A percentile compares a stretch with the other conserved stretches of the same genome.
These are phyloP conservation scores for Rutstroemia sp. DNA, from an alignment of 2,329 filamentous ascomycete genomes.

Conservation along the genomic window DNA sequence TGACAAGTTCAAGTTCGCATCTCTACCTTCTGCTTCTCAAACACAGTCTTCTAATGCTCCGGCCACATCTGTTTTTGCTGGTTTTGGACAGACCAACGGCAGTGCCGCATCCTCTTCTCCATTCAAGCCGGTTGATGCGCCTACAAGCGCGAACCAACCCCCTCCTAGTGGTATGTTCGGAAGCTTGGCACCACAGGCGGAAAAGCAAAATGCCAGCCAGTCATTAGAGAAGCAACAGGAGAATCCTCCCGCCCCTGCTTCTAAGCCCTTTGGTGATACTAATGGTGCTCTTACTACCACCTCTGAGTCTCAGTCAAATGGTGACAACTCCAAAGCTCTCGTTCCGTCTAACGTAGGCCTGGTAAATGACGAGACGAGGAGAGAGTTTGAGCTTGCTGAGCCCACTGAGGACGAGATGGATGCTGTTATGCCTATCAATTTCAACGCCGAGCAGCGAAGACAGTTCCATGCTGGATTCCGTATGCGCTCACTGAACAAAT, in stretches of 20 bases:
- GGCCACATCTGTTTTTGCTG: neutral
- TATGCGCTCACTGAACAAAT: slow-evolving; percentile 24
- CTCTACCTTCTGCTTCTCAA: slow-evolving; percentile 1
- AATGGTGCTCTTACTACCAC: slow-evolving; percentile 1
- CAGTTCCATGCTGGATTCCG: slow-evolving; percentile 25
- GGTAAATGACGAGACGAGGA: neutral
- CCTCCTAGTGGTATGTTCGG: slow-evolving; percentile 15
- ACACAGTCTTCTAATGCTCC: neutral
- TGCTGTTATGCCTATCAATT: slow-evolving; percentile 16
- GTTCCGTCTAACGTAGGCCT: neutral
- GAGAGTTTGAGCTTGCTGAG: slow-evolving; percentile 9
- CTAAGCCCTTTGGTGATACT: neutral
- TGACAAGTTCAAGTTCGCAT: neutral
- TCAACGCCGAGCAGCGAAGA: slow-evolving; percentile 15
- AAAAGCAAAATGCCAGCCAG: neutral
- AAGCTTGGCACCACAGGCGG: slow-evolving; percentile 1
- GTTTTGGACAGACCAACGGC: neutral
- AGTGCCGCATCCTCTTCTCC: slow-evolving; percentile 10
- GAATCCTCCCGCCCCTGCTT: neutral
- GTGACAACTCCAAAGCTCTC: neutral
- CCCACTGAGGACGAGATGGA: slow-evolving; percentile 20
- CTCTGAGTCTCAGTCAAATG: neutral
- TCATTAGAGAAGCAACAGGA: neutral
- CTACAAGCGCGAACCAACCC: slow-evolving; percentile 13
- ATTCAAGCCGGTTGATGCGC: slow-evolving; percentile 14